A percentile compares a stretch with the other conserved stretches of the same genome.
Evolutionary conservation across 1,139 yeast genomes (phyloP).

Genomic region (Kluyveromyces marxianus): DNA sequence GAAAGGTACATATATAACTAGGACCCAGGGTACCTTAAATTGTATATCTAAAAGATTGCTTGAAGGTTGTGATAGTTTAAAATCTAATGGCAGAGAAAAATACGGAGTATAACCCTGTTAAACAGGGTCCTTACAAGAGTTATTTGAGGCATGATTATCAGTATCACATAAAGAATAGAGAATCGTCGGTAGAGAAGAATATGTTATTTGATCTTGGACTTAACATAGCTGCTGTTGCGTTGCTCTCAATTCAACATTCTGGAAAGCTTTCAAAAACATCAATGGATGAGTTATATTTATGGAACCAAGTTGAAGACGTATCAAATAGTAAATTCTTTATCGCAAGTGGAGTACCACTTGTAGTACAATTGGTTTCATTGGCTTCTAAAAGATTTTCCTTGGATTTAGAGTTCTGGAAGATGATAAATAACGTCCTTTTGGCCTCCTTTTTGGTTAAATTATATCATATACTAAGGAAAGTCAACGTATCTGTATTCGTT

Average conservation of each 20-base stretch:
- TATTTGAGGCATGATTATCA: neutral
- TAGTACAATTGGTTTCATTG: neutral
- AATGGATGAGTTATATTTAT: neutral
- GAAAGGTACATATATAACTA: too few species aligned
- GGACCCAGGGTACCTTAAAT: too few species aligned
- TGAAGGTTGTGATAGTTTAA: too few species aligned
- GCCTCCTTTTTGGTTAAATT: neutral
- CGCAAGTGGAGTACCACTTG: neutral
- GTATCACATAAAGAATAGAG: neutral
- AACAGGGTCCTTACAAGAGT: neutral
- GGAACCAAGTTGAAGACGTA: constrained; percentile 1
- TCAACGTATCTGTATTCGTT: neutral
- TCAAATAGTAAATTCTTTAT: constrained; percentile 1
- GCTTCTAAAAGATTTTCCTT: neutral
- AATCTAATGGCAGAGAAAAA: too few species aligned
- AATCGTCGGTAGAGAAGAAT: neutral
- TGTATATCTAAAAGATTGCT: too few species aligned
- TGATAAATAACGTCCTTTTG: neutral
- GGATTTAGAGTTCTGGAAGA: constrained; percentile 1
- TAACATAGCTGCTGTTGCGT: neutral
- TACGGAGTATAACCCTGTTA: neutral
- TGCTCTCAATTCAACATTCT: neutral
- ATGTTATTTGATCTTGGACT: neutral
- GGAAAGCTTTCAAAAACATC: neutral
- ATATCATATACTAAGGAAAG: neutral